Percentiles rank a stretch among this genome's conserved stretches.
These are phyloP conservation scores for Talaromyces islandicus DNA, from an alignment of 2,329 filamentous ascomycete species.

Conservation along the genomic window DNA sequence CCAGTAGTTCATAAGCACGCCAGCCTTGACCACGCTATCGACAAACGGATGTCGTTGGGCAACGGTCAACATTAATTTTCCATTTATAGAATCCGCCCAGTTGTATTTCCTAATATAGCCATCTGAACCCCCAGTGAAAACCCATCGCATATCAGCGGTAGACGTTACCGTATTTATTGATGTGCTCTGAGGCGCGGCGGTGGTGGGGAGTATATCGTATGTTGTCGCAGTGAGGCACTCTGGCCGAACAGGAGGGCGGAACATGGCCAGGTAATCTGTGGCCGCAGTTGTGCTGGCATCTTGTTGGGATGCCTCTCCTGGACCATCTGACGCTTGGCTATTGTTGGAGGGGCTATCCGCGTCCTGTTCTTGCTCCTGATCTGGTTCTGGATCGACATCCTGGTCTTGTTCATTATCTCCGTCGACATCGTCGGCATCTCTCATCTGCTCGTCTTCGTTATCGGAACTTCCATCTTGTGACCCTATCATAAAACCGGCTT, in stretches of 20 bases:
- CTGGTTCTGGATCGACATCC: slow-evolving; percentile 30
- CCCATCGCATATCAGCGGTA: slow-evolving; percentile 90
- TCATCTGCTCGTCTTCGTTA: slow-evolving; percentile 43
- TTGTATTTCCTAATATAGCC: slow-evolving; percentile 97
- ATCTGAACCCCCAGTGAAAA: slow-evolving; percentile 88
- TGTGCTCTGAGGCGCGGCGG: slow-evolving; percentile 91
- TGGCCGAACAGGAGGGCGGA: slow-evolving; percentile 60
- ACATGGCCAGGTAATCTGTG: slow-evolving; percentile 34
- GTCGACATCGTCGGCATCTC: slow-evolving; percentile 27
- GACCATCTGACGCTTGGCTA: slow-evolving; percentile 33
- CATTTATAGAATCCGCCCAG: slow-evolving; percentile 89
- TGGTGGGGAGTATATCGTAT: slow-evolving; percentile 96
- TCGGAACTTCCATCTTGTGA: slow-evolving; percentile 45
- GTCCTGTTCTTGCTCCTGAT: slow-evolving; percentile 28
- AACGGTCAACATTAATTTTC: slow-evolving; percentile 86
- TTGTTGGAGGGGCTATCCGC: slow-evolving; percentile 34
- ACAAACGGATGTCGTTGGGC: slow-evolving; percentile 96
- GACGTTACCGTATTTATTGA: slow-evolving; percentile 90
- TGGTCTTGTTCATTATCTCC: slow-evolving; percentile 35
- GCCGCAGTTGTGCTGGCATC: slow-evolving; percentile 40
- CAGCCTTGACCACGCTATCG: slow-evolving; percentile 92
- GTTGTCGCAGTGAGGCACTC: slow-evolving; percentile 73
- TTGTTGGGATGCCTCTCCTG: slow-evolving; percentile 29
- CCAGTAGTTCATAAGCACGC: slow-evolving; percentile 94
- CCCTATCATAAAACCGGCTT: slow-evolving; percentile 18